phyloP scores from a whole-genome alignment of 257 asterid genomes.

The Solanum commersonii region DNA sequence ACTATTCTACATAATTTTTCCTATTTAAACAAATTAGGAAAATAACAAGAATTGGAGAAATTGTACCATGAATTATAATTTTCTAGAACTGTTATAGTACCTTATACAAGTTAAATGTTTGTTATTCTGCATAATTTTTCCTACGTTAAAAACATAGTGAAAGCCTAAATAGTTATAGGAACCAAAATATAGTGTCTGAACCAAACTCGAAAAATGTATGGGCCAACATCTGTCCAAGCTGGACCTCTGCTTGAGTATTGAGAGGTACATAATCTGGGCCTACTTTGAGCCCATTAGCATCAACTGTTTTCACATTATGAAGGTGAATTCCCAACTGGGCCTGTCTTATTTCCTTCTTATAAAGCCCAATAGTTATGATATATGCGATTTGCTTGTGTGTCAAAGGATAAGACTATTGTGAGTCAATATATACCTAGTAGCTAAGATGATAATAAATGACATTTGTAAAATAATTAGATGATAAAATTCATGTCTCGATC shows the following conservation, averaged over 20 bases:
- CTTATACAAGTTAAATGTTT: neutral
- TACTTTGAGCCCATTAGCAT: constrained; percentile 17
- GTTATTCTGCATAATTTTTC: neutral
- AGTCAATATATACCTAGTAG: neutral
- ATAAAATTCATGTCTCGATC: neutral
- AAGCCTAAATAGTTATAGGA: neutral
- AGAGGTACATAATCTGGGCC: constrained; percentile 13
- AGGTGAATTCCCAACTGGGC: constrained; percentile 12
- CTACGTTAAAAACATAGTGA: neutral
- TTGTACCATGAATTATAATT: too few species aligned
- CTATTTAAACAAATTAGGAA: too few species aligned
- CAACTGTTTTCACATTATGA: constrained; percentile 14
- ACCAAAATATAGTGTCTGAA: neutral
- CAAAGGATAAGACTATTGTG: neutral
- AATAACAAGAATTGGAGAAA: too few species aligned
- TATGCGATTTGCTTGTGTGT: too few species aligned
- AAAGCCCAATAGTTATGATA: constrained; percentile 1
- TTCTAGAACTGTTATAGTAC: neutral
- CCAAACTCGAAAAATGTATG: constrained; percentile 11
- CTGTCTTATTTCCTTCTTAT: constrained; percentile 3
- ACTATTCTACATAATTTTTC: too few species aligned
- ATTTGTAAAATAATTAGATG: neutral
- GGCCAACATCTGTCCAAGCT: constrained; percentile 26
- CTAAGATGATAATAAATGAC: neutral
- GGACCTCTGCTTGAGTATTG: too few species aligned